Base-by-base conservation (phyloP, 2,329 filamentous ascomycete genomes). In the Phoma sp. region DNA sequence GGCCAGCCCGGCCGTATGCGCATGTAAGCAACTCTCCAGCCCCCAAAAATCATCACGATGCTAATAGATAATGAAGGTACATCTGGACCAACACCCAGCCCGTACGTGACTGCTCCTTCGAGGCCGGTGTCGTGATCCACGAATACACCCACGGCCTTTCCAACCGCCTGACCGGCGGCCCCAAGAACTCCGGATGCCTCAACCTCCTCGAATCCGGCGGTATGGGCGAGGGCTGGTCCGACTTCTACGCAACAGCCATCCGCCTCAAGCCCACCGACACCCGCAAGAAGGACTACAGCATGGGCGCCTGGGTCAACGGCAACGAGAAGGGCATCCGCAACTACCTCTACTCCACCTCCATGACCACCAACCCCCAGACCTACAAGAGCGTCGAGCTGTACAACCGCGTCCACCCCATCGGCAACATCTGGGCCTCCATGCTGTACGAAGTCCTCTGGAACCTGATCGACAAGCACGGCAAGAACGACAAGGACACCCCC, bases 61-160 rank as follows among this genome's bases (percentile, higher is more conserved):
- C 27, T 29, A 29, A 29, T 4, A 9, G 9, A 29, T 7, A 6
- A 9, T 29, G 3, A 29, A 29, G 27, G 27, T 29, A 80, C 65
- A 69, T 86, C 42, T 87, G 82, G 81, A 80, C 75, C 7, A 59
- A 62, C 8, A 77, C 79, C 6, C 79, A 69, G 0, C 82, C 82
- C 0, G 65, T 75, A 49, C 77, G 83, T 6, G 84, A 86, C 68
- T 80, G 79, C 53, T 71, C 78, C n/a, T 86, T 87, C 58, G 84
- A 87, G 42, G 80, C 82, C 5, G 81, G 82, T 52, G 82, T 87
- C 14, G 77, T 87, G 22, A 81, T 87, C 56, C 85, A 87, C 74
- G 67, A 74, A 54, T 71, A 69, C 58, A 72, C 71, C 0, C 72
- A 74, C 61, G 75, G 77, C 14, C 66, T 86, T 7, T 84, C 82